Evolutionary conservation across 257 asterid genomes (phyloP), one percentile per base, ranked within the genome.

Genomic region (Primulina tabacum): DNA sequence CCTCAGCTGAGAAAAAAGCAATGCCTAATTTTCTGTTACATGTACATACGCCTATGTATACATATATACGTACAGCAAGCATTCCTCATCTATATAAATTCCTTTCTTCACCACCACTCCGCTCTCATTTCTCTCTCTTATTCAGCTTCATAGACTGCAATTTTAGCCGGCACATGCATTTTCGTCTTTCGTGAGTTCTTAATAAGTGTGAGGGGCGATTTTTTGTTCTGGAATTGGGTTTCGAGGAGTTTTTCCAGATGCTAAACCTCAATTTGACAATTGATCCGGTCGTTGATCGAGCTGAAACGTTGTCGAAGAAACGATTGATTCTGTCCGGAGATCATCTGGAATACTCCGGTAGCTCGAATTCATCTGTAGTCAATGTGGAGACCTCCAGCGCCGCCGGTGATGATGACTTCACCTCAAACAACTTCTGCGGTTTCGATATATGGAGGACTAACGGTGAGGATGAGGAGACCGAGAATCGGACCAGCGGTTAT

Each of bases 381-480:
- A 85, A 90, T 72, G 85, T 80, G 73, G 97, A 88, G 50, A 80
- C 85, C 7, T 82, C 90, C 69, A 87, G 92, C 85, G 78, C 87
- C 67, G 92, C 86, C 80, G 90, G 89, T 3, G 95, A 86, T n/a
- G 97, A 85, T 20, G 87, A 85, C 80, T 85, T 91, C 52, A 77
- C 82, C 62, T 82, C 88, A 33, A 72, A 84, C 73, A 83, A 71
- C 32, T 73, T 78, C 10, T 38, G 76, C 59, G 85, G 87, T 61
- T 89, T 92, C 62, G 86, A 83, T 37, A 85, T 89, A 47, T 76
- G 95, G 85, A 92, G 82, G 85, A 67, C 79, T 71, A 71, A 32
- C 61, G 77, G 74, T 20, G 88, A 78, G 68, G 67, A 14, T 50
- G 89, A 73, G 74, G 90, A 81, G 70, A 72, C 78, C 50, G 84